Conservation (phyloP, 192 early-diverging fungal genomes). For the Linnemannia elongata region DNA sequence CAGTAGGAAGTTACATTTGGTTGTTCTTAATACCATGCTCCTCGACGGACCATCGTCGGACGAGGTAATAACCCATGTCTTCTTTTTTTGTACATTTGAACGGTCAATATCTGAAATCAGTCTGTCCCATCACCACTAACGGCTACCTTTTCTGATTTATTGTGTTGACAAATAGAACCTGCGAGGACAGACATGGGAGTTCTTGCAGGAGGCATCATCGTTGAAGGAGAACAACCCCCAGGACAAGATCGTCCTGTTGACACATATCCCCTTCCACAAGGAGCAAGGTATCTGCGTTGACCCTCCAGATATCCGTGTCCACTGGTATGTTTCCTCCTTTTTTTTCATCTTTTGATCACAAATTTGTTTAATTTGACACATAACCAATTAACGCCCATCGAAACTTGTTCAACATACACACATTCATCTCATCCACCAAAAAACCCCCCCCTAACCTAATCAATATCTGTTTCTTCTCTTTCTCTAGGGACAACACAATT, state of each 20-base stretch:
- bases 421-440: too few relatives aligned
- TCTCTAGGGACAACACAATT: slow-evolving; percentile 49
- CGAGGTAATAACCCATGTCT: slow-evolving; percentile 38
- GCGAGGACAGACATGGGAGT: slow-evolving; percentile 68
- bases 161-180: slow-evolving; percentile 49
- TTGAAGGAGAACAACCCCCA: slow-evolving; percentile 37
- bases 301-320: slow-evolving; percentile 48
- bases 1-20: slow-evolving; percentile 23
- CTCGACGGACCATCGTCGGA: slow-evolving; percentile 59
- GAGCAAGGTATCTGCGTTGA: slow-evolving; percentile 66
- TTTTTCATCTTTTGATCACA: not conserved
- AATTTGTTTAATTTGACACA: not conserved
- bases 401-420: too few relatives aligned
- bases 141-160: not conserved
- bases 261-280: slow-evolving; percentile 75
- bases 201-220: slow-evolving; percentile 57
- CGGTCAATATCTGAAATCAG: not conserved
- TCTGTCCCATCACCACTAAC: not conserved
- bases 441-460: too few relatives aligned
- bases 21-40: slow-evolving; percentile 58
- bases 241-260: slow-evolving; percentile 65
- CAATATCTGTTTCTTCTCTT: not conserved
- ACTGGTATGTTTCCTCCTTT: slow-evolving; percentile 35
- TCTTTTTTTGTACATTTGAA: not conserved
- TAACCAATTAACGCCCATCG: not conserved